phyloP scores from a whole-genome alignment of 2,329 filamentous ascomycete genomes.

The Colletotrichum sp. region DNA sequence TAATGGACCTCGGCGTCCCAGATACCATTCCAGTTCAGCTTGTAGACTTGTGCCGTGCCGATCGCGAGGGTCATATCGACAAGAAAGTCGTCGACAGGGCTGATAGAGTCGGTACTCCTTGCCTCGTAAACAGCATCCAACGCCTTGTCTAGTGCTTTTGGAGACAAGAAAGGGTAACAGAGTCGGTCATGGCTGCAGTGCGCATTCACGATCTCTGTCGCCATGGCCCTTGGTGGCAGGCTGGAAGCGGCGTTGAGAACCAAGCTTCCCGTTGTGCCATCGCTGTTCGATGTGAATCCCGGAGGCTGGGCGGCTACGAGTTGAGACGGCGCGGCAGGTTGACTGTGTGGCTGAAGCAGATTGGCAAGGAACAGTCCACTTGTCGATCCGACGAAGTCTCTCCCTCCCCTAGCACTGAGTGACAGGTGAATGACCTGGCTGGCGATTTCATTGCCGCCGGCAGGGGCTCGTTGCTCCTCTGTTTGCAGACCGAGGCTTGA shows the following conservation, averaged over 20 bases:
- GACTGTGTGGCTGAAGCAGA: constrained; percentile 33
- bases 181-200: constrained; percentile 48
- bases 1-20: constrained; percentile 47
- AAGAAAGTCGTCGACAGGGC: constrained; percentile 40
- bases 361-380: constrained; percentile 46
- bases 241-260: neutral
- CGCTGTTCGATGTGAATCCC: neutral
- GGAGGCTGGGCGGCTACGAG: constrained; percentile 10
- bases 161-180: constrained; percentile 45
- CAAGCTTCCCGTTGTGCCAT: neutral
- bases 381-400: constrained; percentile 44
- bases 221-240: constrained; percentile 38
- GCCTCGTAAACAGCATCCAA: constrained; percentile 34
- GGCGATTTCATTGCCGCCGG: constrained; percentile 34
- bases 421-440: constrained; percentile 48
- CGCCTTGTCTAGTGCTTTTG: constrained; percentile 29
- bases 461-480: neutral
- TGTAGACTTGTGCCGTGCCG: constrained; percentile 44
- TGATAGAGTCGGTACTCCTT: constrained; percentile 16
- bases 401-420: constrained; percentile 44
- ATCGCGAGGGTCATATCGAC: constrained; percentile 50
- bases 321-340: constrained; percentile 3
- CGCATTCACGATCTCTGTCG: constrained; percentile 39
- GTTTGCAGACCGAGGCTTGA: neutral
- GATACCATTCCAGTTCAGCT: constrained; percentile 47